Evolutionary conservation across 176 grass and related monocot species (phyloP).

Genomic region (Oryza nivara): DNA sequence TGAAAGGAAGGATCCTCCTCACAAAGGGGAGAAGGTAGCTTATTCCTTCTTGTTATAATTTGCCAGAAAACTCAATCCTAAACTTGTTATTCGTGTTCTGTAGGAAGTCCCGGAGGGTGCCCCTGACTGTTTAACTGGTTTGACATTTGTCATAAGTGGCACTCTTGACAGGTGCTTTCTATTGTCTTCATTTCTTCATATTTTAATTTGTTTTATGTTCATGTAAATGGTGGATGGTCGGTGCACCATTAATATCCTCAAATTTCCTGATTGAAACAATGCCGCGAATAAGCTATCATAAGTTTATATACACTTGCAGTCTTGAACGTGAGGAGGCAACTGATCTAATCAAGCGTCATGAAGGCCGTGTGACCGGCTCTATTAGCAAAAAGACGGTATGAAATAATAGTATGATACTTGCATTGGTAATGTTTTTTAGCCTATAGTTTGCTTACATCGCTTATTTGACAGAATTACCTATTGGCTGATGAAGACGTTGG

Average conservation of each 20-base stretch:
- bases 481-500: conserved; percentile 97
- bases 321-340: conserved; percentile 96
- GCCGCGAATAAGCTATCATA: conserved; percentile 11
- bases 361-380: conserved; percentile 84
- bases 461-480: conserved; percentile 78
- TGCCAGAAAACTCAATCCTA: conserved; percentile 13
- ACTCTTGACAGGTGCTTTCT: conserved; percentile 89
- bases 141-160: conserved; percentile 96
- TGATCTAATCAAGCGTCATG: conserved; percentile 95
- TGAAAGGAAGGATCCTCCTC: conserved; percentile 96
- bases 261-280: neutral
- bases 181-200: conserved; percentile 21
- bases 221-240: neutral
- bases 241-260: neutral
- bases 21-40: conserved; percentile 95
- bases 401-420: conserved; percentile 17
- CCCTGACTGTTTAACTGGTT: conserved; percentile 87
- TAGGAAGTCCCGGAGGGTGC: conserved; percentile 94
- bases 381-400: conserved; percentile 98
- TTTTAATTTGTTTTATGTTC: conserved; percentile 15
- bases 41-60: conserved; percentile 28
- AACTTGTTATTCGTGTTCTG: conserved; percentile 42
- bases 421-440: conserved; percentile 16
- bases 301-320: conserved; percentile 50
- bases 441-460: conserved; percentile 26